Conservation (phyloP, 257 asterid genomes). For the Coffea canephora region DNA sequence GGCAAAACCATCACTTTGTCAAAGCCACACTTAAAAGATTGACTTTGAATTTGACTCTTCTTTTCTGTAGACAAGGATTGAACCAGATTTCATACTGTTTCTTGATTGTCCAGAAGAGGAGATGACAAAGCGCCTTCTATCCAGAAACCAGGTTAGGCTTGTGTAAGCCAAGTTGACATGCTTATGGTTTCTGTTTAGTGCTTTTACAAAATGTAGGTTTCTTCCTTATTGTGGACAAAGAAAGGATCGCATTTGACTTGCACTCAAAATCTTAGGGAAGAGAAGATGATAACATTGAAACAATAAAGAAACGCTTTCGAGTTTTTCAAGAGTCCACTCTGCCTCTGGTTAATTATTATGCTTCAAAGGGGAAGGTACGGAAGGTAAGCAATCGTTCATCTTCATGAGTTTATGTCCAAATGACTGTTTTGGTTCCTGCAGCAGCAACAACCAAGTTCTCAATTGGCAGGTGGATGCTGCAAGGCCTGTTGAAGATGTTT, state of each 20-base stretch:
- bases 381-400: slow-evolving; percentile 42
- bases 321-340: slow-evolving; percentile 48
- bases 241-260: background rate
- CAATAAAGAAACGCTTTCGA: slow-evolving; percentile 43
- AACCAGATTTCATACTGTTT: slow-evolving; percentile 61
- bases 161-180: background rate
- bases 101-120: slow-evolving; percentile 47
- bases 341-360: slow-evolving; percentile 49
- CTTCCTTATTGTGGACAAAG: background rate
- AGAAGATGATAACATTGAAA: slow-evolving; percentile 47
- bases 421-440: background rate
- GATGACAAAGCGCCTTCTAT: slow-evolving; percentile 43
- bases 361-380: slow-evolving; percentile 66
- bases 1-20: background rate
- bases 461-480: slow-evolving; percentile 60
- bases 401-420: background rate
- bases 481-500: slow-evolving; percentile 64
- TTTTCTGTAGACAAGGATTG: slow-evolving; percentile 59
- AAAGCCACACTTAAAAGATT: background rate
- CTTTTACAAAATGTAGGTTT: background rate
- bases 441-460: background rate
- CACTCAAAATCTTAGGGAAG: slow-evolving; percentile 28
- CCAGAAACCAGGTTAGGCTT: slow-evolving; percentile 34
- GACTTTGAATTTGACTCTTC: background rate
- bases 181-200: too few relatives aligned